Base-by-base conservation (phyloP, 495 filamentous ascomycete species). In the Tirmania nivea region DNA sequence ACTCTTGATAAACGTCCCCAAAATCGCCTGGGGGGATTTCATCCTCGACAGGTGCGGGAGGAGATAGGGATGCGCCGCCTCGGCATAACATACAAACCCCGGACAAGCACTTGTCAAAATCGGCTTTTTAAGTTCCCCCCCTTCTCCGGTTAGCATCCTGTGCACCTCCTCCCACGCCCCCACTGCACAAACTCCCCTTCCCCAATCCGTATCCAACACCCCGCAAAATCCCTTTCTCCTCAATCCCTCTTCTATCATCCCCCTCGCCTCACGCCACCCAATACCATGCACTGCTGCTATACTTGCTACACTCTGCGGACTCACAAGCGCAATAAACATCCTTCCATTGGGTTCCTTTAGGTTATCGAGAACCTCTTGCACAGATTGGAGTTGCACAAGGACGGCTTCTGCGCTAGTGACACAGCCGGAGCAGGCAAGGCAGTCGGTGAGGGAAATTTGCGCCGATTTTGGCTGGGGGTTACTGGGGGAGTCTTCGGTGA, bases 31-130 rank as follows among this genome's bases (percentile, higher is more conserved):
- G 3, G 90, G 90, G 0, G 86, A 94, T 66, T 96, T 96, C 35
- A 96, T 71, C 12, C 77, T 77, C 39, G 88, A 95, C 34, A 97
- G 73, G 65, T 97, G 86, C 8, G 89, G 87, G 47, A 97, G 74
- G 45, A 95, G 77, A 59, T 92, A 79, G 0, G 90, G 86, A 63
- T 97, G 89, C 34, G 86, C 94, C 68, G 96, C 95, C 61, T 97
- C 90, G 49, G 89, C 87, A 65, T 97, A 96, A 68, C 90, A 97
- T 35, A 97, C 89, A 86, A 93, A 97, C 34, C 90, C 90, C 0
- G 90, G 90, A 64, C 90, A 97, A 10, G 86, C 84, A 10, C 86
- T 89, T 10, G 89, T 83, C 12, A 97, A 69, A 52, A 95, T 81
- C 0, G 88, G 92, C 42, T 74, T 76, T 49, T 67, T 60, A 21